These are phyloP conservation scores for Dendrobium officinale DNA, from an alignment of 106 monocot species.

Conservation along the genomic window DNA sequence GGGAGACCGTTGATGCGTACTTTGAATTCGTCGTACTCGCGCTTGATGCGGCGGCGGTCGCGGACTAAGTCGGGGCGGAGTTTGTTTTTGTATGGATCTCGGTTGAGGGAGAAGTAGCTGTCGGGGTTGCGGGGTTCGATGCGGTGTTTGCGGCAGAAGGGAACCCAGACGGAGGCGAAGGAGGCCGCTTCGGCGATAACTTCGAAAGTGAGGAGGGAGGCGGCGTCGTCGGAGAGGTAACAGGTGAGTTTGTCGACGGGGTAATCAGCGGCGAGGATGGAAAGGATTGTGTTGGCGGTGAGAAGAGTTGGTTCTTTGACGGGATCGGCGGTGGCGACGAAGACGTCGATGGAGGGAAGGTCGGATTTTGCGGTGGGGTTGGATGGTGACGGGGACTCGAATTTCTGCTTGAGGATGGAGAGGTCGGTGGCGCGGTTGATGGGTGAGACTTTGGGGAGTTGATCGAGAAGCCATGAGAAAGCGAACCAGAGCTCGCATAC, in stretches of 20 bases:
- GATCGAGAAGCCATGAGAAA: conserved; percentile 86
- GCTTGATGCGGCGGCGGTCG: conserved; percentile 86
- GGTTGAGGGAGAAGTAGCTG: conserved; percentile 53
- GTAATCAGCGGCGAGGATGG: conserved; percentile 89
- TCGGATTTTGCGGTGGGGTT: conserved; percentile 60
- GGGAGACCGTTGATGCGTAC: conserved; percentile 80
- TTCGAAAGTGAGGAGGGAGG: conserved; percentile 76
- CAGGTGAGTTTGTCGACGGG: conserved; percentile 83
- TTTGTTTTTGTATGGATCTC: conserved; percentile 89
- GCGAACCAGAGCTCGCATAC: conserved; percentile 92
- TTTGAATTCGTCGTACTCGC: conserved; percentile 97
- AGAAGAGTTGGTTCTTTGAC: conserved; percentile 79
- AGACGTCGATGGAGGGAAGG: conserved; percentile 56
- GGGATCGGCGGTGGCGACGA: conserved; percentile 66
- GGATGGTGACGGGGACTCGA: conserved; percentile 36
- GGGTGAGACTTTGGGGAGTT: conserved; percentile 81
- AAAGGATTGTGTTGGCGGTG: conserved; percentile 82
- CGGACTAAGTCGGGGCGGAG: conserved; percentile 80
- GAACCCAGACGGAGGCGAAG: conserved; percentile 85
- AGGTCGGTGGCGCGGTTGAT: conserved; percentile 82
- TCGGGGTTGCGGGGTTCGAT: conserved; percentile 93
- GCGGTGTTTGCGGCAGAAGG: conserved; percentile 88
- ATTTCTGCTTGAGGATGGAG: conserved; percentile 52
- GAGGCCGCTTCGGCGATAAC: conserved; percentile 71
- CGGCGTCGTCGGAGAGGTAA: conserved; percentile 95